Conservation (phyloP, 2,329 filamentous ascomycete genomes). For the Cytospora piceicola region DNA sequence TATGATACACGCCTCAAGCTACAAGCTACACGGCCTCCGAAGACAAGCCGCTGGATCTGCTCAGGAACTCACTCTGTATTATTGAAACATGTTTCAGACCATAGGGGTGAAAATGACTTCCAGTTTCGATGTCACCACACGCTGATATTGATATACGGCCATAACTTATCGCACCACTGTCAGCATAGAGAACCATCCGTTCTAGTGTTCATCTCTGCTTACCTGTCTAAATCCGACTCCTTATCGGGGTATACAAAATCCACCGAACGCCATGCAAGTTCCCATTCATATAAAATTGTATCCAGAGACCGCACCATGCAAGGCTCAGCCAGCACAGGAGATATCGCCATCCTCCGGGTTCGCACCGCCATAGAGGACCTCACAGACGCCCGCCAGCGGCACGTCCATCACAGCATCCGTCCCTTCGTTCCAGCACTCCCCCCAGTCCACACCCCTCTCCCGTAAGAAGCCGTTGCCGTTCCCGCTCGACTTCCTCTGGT, state of each 20-base stretch:
- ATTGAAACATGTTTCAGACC: too few relatives aligned
- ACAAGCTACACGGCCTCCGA: too few relatives aligned
- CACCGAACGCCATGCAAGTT: background rate
- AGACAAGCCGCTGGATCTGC: too few relatives aligned
- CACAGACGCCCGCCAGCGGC: slow-evolving; percentile 90
- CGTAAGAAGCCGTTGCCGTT: slow-evolving; percentile 13
- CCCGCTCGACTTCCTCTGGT: slow-evolving; percentile 38
- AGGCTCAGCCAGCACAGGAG: slow-evolving; percentile 1
- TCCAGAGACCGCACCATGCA: background rate
- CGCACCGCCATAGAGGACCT: slow-evolving; percentile 81
- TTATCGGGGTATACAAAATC: background rate
- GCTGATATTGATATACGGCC: background rate
- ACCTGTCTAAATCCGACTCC: background rate
- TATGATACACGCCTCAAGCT: too few relatives aligned
- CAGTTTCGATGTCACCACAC: background rate
- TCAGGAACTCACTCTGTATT: too few relatives aligned
- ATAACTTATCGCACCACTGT: background rate
- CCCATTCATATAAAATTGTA: background rate
- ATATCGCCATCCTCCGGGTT: slow-evolving; percentile 33
- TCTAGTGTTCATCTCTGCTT: background rate
- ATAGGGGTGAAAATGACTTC: background rate
- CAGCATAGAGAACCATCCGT: background rate
- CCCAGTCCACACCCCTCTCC: slow-evolving; percentile 65
- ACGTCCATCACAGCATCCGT: slow-evolving; percentile 98
- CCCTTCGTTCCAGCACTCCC: slow-evolving; percentile 82